Percentiles rank a stretch among this genome's conserved stretches.
These are phyloP conservation scores for Hyparrhenia diplandra DNA, from an alignment of 176 grass and related monocot species.

Conservation along the genomic window DNA sequence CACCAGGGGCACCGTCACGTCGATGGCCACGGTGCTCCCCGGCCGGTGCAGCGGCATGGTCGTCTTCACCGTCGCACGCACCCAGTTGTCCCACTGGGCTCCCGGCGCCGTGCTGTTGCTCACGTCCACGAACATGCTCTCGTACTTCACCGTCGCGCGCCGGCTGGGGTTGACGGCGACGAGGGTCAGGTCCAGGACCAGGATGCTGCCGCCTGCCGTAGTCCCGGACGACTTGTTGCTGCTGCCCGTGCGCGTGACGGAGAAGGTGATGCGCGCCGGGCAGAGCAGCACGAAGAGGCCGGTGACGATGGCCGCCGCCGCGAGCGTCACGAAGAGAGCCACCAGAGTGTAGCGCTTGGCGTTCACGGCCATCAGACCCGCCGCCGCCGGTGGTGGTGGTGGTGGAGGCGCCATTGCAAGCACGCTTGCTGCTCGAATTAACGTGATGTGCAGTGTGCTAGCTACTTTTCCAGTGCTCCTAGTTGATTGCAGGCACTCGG, in stretches of 20 bases:
- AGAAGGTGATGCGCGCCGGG: neutral
- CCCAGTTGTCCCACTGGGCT: neutral
- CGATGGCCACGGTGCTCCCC: neutral
- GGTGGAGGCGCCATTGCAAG: neutral
- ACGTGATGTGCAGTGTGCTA: no score
- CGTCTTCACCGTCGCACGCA: neutral
- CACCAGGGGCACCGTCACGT: neutral
- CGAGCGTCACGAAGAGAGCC: neutral
- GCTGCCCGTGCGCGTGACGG: neutral
- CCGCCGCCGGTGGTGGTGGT: neutral
- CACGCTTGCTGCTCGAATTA: no score
- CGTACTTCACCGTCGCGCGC: neutral
- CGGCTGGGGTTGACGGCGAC: neutral
- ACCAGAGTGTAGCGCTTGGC: neutral
- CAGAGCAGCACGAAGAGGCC: neutral
- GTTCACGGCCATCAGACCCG: neutral
- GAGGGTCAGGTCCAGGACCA: neutral
- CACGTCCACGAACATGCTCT: constrained; percentile 5
- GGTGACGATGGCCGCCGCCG: neutral
- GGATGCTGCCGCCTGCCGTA: neutral
- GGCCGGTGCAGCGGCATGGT: neutral
- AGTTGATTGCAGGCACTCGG: neutral
- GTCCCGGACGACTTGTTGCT: neutral
- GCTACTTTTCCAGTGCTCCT: no score
- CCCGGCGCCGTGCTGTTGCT: neutral